Evolutionary conservation across 2,329 filamentous ascomycete species (phyloP).

Genomic region (Emmonsiellopsis sp.): DNA sequence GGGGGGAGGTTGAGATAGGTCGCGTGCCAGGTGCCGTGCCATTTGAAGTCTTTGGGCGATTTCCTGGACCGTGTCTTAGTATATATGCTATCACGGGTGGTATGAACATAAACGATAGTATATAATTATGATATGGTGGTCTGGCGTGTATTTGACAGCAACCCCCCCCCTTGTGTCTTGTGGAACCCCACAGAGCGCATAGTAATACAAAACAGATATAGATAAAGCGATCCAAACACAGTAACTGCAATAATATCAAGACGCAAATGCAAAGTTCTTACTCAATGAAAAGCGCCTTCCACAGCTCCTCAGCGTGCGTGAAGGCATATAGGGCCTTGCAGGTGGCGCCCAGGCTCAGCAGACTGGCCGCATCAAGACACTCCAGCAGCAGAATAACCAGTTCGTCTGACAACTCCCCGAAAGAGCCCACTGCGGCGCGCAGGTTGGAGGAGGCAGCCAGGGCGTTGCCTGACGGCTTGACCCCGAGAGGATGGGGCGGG

Average conservation of each 20-base stretch:
- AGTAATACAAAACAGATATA: neutral
- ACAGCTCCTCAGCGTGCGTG: conserved; percentile 73
- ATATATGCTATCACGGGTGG: neutral
- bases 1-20: conserved; percentile 58
- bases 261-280: conserved; percentile 45
- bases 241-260: neutral
- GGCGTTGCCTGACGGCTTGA: conserved; percentile 82
- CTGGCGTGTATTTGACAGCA: too few species aligned
- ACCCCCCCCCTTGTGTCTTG: too few species aligned
- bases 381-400: conserved; percentile 67
- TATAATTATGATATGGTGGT: too few species aligned
- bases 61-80: conserved; percentile 4
- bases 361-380: conserved; percentile 52
- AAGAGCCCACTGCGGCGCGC: conserved; percentile 54
- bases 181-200: too few species aligned
- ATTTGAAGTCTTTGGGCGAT: conserved; percentile 39
- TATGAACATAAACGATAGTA: neutral
- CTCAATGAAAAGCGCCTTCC: conserved; percentile 77
- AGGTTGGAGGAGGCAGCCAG: conserved; percentile 58
- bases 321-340: conserved; percentile 85
- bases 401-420: conserved; percentile 69
- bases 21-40: conserved; percentile 77
- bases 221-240: neutral
- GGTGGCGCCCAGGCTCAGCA: conserved; percentile 61
- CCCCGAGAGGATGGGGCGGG: conserved; percentile 67